Base-by-base conservation (phyloP, 164 flowering plant genomes). In the Kalanchoe fedtschenkoi region DNA sequence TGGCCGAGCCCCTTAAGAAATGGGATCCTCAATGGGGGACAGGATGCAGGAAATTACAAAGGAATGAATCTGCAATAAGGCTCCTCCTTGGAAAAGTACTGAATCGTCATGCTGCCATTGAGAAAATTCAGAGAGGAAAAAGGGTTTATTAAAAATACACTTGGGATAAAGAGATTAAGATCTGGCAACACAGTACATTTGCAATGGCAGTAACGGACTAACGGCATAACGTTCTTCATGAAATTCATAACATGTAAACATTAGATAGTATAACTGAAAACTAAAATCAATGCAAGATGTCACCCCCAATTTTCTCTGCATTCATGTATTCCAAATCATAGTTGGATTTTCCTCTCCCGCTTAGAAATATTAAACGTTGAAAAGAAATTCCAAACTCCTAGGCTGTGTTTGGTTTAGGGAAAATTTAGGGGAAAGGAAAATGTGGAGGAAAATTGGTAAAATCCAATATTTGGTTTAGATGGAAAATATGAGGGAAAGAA, bases 21-120 rank as follows among this genome's bases (percentile, higher is more conserved):
- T 34, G 90, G 82, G 57, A 88, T 60, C 58, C 64, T 78, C 38
- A 81, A 73, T 1, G 86, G 84, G 60, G 43, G 62, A 62, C 61
- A 74, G 10, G 76, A 76, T 41, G 87, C 97, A 28, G 88, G 86
- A 74, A 75, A 82, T n/a, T n/a, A n/a, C 57, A 73, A 63, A 16
- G 95, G 85, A 66, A 76, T 70, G 64, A 89, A 81, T 51, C 65
- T 74, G 68, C 95, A 80, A 53, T 76, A 62, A 1, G 71, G 30
- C 59, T 83, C 95, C 74, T 90, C 97, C 81, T 84, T 90, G 63
- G 83, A 92, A 73, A 90, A 88, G 82, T 80, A 90, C 39, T 67
- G 75, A 24, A 90, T 75, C n/a, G 91, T 84, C 66, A 90, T 77
- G 76, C 95, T 90, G 87, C 39, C 57, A 67, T 61, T 58, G 13